Evolutionary conservation across 108 stramenopile species (phyloP), one percentile per base, ranked within the genome.

Genomic region (Thalassiosira profunda): DNA sequence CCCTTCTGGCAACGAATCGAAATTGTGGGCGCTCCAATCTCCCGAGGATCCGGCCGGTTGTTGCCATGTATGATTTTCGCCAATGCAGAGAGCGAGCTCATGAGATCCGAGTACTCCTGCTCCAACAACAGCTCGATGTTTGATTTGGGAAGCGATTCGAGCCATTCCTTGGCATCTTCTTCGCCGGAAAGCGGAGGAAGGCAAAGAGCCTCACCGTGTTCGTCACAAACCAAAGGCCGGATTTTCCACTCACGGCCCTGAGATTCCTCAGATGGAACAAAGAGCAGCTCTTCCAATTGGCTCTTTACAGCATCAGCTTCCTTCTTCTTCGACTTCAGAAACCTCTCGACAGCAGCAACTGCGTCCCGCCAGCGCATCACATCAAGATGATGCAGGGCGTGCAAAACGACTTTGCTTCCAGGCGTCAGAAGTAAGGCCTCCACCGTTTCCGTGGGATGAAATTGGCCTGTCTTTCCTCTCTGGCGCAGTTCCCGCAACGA

Each of bases 281-380:
- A 30, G 45, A 58, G 60, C n/a, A 66, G 48, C 12, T 70, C 37
- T 21, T 61, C 48, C 31, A 60, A 57, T 34, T 58, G 45, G 15
- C 59, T 45, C 26, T 64, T 58, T 15, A 44, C 51, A 2, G 40
- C 55, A 14, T 29, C 35, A n/a, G 34, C 25, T 9, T 25, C 63
- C 17, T 58, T 70, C 57, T 60, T 78, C 38, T 58, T 78, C 38
- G 63, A 44, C 51, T 30, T 52, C 33, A 31, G 29, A 28, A 38
- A 12, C 34, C 52, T 56, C 21, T 24, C 63, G 7, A 21, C 47
- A 34, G 38, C 38, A 70, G 25, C 20, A 45, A 59, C 52, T 33
- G 69, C 54, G 31, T 70, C 58, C 28, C 63, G 58, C 76, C 68
- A 78, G 1, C 63, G 55, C 49, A 70, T 57, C 34, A 78, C 47